Percentiles rank a stretch among this genome's conserved stretches.
Conservation (phyloP, 805 yeast species). For the Metschnikowia cubensis region DNA sequence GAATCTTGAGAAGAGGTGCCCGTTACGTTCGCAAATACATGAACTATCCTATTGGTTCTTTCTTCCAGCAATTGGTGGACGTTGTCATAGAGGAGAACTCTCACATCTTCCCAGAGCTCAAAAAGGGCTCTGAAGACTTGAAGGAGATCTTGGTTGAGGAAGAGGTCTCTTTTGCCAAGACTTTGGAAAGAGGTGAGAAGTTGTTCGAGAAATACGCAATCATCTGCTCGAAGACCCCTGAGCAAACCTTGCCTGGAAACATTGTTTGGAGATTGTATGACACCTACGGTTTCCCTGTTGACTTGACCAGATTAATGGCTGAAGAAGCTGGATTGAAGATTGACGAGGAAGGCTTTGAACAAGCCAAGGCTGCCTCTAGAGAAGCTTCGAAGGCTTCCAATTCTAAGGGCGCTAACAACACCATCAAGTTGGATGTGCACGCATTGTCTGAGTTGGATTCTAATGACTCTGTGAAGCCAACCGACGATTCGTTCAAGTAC, state of each 20-base stretch:
- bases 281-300: conserved; percentile 99
- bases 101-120: conserved; percentile 89
- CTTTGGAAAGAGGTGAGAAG: conserved; percentile 96
- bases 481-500: conserved; percentile 81
- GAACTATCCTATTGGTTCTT: conserved; percentile 91
- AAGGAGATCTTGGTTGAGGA: conserved; percentile 94
- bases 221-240: conserved; percentile 69
- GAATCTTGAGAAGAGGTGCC: conserved; percentile 96
- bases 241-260: conserved; percentile 78
- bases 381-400: conserved; percentile 95
- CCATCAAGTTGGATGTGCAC: conserved; percentile 87
- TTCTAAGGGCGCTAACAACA: conserved; percentile 48
- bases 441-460: conserved; percentile 68
- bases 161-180: conserved; percentile 90
- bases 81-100: conserved; percentile 84
- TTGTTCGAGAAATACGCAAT: conserved; percentile 90
- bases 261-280: conserved; percentile 99
- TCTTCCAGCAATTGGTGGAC: conserved; percentile 89
- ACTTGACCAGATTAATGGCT: conserved; percentile 96
- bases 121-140: conserved; percentile 64
- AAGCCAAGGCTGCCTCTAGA: conserved; percentile 80
- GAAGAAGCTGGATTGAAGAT: conserved; percentile 93
- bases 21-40: conserved; percentile 95
- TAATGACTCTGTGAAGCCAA: conserved; percentile 61
- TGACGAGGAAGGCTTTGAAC: conserved; percentile 89